Evolutionary conservation across 306 rosid species (phyloP), one percentile per base, ranked within the genome.

Genomic region (Lathyrus tuberosus): DNA sequence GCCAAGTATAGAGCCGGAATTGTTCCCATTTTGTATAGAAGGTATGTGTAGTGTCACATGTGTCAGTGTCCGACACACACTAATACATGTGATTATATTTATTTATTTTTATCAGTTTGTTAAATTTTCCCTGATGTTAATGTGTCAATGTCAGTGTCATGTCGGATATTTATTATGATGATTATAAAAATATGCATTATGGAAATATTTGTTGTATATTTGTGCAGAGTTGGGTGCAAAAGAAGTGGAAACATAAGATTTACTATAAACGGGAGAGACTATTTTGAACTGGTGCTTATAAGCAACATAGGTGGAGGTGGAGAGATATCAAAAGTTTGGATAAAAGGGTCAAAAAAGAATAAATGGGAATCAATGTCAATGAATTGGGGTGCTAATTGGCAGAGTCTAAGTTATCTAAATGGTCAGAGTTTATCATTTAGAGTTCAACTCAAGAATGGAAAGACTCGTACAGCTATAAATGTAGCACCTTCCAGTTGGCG

Each of bases 1-100:
- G 91, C 91, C 72, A 77, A 79, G 22, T 86, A 84, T 76, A 77
- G 12, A 62, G 91, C 88, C 37, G 91, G 91, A 54, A 86, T 86
- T 58, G 83, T 84, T 10, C 88, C 88, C 15, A 51, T 86, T 42
- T 8, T 73, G 4, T 79, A 76, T 56, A 68, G 81, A 17, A 84
- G 71, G 91, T 83, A 83, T 59, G 82, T 28, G 22, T 20, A 20
- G 22, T 20, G 22, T 20, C 22, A 20, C 22, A 20, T 20, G 22
- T 20, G 22, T 20, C n/a, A n/a, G 22, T 20, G 22, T 20, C 22
- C 22, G 1, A 20, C 22, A 20, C 22, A 20, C 22, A 20, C 22
- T 20, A 20, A 20, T 20, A 20, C 22, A 20, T 1, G 22, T 20
- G 1, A 20, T 20, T 20, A 20, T 1, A 20, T 20, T 20, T 20